A percentile compares a stretch with the other conserved stretches of the same genome.
Evolutionary conservation across 2,329 filamentous ascomycete genomes (phyloP).

Genomic region (Pyricularia pennisetigena): DNA sequence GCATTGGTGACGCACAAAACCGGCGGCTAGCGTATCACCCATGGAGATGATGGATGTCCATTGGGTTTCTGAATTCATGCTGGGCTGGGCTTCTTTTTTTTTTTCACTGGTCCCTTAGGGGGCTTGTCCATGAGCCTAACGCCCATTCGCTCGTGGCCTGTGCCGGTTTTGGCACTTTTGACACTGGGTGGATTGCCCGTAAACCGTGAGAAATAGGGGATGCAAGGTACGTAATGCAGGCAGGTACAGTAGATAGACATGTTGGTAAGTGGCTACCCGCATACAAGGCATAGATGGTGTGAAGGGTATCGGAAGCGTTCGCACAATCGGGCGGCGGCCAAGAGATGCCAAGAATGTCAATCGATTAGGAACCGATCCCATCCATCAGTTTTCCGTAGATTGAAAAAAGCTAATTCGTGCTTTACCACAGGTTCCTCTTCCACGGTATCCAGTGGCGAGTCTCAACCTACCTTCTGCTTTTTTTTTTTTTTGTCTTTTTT

Average conservation of each 20-base stretch:
- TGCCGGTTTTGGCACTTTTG: not conserved
- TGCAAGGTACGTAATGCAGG: not conserved
- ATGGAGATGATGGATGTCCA: not conserved
- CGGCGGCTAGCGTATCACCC: not conserved
- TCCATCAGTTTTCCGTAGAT: not conserved
- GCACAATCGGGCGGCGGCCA: not conserved
- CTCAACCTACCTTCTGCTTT: not conserved
- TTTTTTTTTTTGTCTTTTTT: not conserved
- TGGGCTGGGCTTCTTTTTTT: not conserved
- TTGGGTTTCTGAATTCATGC: not conserved
- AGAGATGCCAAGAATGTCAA: not conserved
- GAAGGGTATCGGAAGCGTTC: not conserved
- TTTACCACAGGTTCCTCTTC: not conserved
- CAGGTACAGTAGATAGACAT: too few species aligned
- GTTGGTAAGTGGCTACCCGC: too few species aligned
- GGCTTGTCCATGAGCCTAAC: too few species aligned
- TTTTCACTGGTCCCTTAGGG: too few species aligned
- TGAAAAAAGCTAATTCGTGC: too few species aligned
- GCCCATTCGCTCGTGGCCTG: not conserved
- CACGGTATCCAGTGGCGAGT: not conserved
- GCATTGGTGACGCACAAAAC: not conserved
- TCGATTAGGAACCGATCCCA: not conserved
- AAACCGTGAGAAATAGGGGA: not conserved
- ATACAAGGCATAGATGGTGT: not conserved
- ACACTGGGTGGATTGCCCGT: not conserved